Evolutionary conservation across 2,329 filamentous ascomycete species (phyloP), one percentile per base, ranked within the genome.

Genomic region (Trichoderma asperellum): DNA sequence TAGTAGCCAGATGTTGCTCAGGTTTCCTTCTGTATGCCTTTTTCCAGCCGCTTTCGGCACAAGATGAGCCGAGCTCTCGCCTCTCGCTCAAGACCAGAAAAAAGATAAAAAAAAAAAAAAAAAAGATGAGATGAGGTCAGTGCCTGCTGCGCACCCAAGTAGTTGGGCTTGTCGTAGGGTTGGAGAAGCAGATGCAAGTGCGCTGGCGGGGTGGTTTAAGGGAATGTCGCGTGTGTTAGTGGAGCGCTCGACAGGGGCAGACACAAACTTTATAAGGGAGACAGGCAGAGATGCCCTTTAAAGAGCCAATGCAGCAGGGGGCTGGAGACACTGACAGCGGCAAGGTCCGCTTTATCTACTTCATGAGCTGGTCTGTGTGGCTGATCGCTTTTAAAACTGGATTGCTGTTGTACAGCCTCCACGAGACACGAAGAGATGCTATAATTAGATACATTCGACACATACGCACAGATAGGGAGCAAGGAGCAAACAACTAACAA

Each of bases 191-290:
- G 11, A 21, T 49, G 47, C 40, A 49, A 37, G 35, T 43, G 34
- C 21, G 43, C 32, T 61, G 65, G 65, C 65, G 65, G 57, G 65
- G 65, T 59, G 55, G 47, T 7, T 12, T 56, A 55, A 57, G 57
- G 24, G 57, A 53, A 68, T 68, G 65, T 68, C 65, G 65, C 57
- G 65, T 61, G 65, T 61, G 65, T 61, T 53, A 57, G 65, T 61
- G 65, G 65, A 68, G 65, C 27, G 49, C 27, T 34, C 7, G 16
- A 34, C 63, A 67, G 63, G 63, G 63, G 55, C 40, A 27, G n/a
- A 34, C 55, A 16, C 27, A 49, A 40, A 10, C 40, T 7, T 43
- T n/a, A n/a, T 43, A 16, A 58, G 63, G 53, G 47, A 55, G 47
- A n/a, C 47, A 18, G 53, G 57, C 55, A 40, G 57, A 37, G 40